These are phyloP conservation scores for Paspalum notatum DNA, from an alignment of 176 grass and related monocot species.

Conservation along the genomic window DNA sequence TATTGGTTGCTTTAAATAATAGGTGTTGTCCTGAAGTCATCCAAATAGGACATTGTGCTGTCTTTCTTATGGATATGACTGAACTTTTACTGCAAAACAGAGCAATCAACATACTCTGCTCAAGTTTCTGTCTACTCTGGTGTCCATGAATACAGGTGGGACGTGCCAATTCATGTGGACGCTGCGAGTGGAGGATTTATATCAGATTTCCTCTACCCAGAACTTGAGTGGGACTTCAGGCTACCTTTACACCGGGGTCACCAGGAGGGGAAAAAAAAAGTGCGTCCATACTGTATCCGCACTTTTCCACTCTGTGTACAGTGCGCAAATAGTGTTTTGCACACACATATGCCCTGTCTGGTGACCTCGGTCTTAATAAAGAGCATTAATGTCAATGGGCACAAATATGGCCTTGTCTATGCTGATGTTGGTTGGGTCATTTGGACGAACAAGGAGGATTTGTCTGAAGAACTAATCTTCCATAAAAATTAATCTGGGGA, in stretches of 20 bases:
- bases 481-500: constrained; percentile 86
- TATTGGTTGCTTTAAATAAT: too few species aligned
- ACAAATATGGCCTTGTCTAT: constrained; percentile 86
- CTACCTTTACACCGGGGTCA: too few species aligned
- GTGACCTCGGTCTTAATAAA: too few species aligned
- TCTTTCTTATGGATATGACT: neutral
- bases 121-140: constrained; percentile 21
- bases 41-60: neutral
- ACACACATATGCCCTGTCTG: too few species aligned
- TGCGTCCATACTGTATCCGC: too few species aligned
- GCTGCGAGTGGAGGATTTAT: constrained; percentile 87
- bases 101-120: neutral
- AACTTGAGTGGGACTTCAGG: constrained; percentile 81
- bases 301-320: too few species aligned
- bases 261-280: too few species aligned
- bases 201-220: constrained; percentile 65
- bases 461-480: constrained; percentile 86
- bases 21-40: too few species aligned
- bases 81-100: neutral
- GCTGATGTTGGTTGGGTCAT: constrained; percentile 80
- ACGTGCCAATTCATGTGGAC: constrained; percentile 80
- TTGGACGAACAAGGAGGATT: constrained; percentile 76
- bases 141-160: constrained; percentile 44
- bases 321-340: too few species aligned
- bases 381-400: constrained; percentile 86